Evolutionary conservation across 345 rosid species (phyloP).

Genomic region (Noccaea bulbosa): DNA sequence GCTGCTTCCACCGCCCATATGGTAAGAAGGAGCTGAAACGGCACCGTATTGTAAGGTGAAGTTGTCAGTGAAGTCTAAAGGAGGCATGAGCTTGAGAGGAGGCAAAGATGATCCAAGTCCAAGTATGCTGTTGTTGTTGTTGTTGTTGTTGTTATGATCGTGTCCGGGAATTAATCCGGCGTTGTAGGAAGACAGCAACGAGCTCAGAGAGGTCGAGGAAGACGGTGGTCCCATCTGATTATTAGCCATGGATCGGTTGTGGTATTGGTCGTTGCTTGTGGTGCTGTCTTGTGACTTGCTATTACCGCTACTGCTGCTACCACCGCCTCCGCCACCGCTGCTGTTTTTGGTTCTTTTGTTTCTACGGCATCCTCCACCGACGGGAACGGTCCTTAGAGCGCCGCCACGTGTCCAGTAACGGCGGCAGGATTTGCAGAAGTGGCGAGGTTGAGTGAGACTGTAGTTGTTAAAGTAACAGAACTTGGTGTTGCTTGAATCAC

Average conservation of each 20-base stretch:
- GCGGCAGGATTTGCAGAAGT: constrained; percentile 85
- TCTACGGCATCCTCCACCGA: constrained; percentile 83
- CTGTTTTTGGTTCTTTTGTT: constrained; percentile 66
- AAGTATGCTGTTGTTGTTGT: constrained; percentile 40
- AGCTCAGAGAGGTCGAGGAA: constrained; percentile 38
- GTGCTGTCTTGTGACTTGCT: constrained; percentile 46
- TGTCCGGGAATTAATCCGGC: constrained; percentile 45
- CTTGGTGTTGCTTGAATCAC: constrained; percentile 81
- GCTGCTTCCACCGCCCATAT: constrained; percentile 36
- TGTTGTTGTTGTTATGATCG: constrained; percentile 39
- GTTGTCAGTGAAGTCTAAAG: constrained; percentile 44
- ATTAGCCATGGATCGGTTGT: constrained; percentile 34
- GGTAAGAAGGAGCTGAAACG: constrained; percentile 41
- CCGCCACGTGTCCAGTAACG: constrained; percentile 92
- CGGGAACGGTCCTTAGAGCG: constrained; percentile 77
- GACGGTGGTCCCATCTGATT: constrained; percentile 45
- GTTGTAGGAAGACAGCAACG: constrained; percentile 46
- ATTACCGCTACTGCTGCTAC: constrained; percentile 43
- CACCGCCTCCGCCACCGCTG: constrained; percentile 46
- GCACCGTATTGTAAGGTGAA: constrained; percentile 44
- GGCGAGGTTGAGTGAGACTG: constrained; percentile 83
- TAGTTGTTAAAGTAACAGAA: constrained; percentile 91
- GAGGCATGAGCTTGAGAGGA: constrained; percentile 47
- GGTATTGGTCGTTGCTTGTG: constrained; percentile 44
- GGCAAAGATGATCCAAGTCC: constrained; percentile 47